These are phyloP conservation scores for Scheffersomyces segobiensis DNA, from an alignment of 1,139 yeast genomes.

Conservation along the genomic window DNA sequence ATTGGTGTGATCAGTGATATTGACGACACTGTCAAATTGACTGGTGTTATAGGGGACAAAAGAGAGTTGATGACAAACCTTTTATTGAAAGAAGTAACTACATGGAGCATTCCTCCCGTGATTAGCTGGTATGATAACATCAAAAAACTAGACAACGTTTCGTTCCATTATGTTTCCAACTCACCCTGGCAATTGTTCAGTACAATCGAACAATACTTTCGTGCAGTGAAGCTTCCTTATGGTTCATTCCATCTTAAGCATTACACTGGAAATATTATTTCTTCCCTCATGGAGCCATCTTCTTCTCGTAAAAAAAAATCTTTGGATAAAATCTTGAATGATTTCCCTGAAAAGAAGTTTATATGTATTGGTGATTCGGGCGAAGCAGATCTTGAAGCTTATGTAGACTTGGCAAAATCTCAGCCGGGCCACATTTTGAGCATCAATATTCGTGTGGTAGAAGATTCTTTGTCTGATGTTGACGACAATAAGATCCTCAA, in stretches of 20 bases:
- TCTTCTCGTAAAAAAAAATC: slow-evolving; percentile 75
- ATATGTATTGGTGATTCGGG: slow-evolving; percentile 94
- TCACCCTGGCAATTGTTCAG: slow-evolving; percentile 90
- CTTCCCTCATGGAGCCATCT: slow-evolving; percentile 84
- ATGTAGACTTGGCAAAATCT: slow-evolving; percentile 62
- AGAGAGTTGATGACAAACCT: slow-evolving; percentile 78
- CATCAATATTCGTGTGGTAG: slow-evolving; percentile 80
- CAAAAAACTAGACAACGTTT: slow-evolving; percentile 38
- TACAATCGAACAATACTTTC: slow-evolving; percentile 60
- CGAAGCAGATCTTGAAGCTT: slow-evolving; percentile 92
- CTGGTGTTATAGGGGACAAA: slow-evolving; percentile 89
- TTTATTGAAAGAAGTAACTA: slow-evolving; percentile 61
- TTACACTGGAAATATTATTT: slow-evolving; percentile 76
- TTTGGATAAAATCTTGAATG: slow-evolving; percentile 62
- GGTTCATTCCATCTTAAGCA: slow-evolving; percentile 86
- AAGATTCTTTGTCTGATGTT: slow-evolving; percentile 60
- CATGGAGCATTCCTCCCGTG: slow-evolving; percentile 74
- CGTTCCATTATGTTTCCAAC: slow-evolving; percentile 90
- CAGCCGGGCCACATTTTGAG: slow-evolving; percentile 68
- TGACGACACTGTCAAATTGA: slow-evolving; percentile 88
- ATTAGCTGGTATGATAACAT: slow-evolving; percentile 64
- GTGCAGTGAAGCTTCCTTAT: slow-evolving; percentile 57
- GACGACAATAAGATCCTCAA: slow-evolving; percentile 43
- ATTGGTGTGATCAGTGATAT: slow-evolving; percentile 84
- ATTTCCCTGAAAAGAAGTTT: slow-evolving; percentile 77